Base-by-base conservation (phyloP, 495 filamentous ascomycete species). In the Penicillium simplicissimum region DNA sequence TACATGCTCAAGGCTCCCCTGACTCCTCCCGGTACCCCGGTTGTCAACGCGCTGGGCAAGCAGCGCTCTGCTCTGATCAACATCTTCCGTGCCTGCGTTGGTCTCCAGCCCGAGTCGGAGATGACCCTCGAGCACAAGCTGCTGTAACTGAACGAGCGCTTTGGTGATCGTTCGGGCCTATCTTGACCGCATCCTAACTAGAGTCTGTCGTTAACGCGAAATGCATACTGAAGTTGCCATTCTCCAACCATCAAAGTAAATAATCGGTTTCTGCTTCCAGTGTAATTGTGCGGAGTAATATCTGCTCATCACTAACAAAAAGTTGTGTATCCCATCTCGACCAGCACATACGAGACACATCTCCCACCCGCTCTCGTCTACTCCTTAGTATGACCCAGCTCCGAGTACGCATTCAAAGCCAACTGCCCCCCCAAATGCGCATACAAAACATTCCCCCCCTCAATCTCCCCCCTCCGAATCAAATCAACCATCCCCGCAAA, bases 41-140 rank as follows among this genome's bases (percentile, higher is more conserved):
- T 99, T 53, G 85, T 99, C 78, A 99, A 99, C 73, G 86, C 95
- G 43, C 84, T 99, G 62, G 90, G 89, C 71, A 99, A 99, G 88
- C 95, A 99, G 84, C 91, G 95, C 63, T 88, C 84, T 63, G 93
- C 94, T 23, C 76, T 99, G 75, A 92, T 90, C 74, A 99, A 99
- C 84, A 97, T 99, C 80, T 96, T 99, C 88, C 93, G 94, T 69
- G 96, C 96, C 54, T 98, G 96, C 68, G 89, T 99, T 72, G 95
- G 95, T 69, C 84, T 99, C 61, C 92, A 96, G 85, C 95, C 96
- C 23, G 95, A 99, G 85, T 95, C 88, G 52, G 95, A 99, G 75
- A 98, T 99, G 96, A 97, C 94, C 52, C 85, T 99, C 42, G 95
- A 99, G 85, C 95, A 99, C 82, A 99, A 98, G 88, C 84, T 98